Evolutionary conservation across 768 basidiomycete species (phyloP), one percentile per base, ranked within the genome.

Genomic region (Hygrophorus pudorinus): DNA sequence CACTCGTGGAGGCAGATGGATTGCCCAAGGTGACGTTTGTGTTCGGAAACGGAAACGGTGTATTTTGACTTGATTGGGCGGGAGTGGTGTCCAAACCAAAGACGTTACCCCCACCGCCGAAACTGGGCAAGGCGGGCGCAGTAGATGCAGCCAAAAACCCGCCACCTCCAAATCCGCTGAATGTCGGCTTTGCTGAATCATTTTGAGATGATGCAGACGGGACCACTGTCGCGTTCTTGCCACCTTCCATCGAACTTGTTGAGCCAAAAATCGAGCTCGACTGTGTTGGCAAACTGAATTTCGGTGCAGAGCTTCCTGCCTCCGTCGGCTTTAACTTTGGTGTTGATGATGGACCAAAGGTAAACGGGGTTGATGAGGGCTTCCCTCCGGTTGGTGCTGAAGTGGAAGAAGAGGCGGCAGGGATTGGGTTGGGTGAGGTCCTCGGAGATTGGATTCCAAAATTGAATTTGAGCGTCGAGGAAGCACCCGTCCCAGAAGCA

Each of bases 401-500:
- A 18, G 36, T 53, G 1, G 44, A 32, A 20, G 55, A 27, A 5
- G 58, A 33, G 5, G 56, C 44, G 10, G 48, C 41, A 34, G 49
- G n/a, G n/a, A n/a, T n/a, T n/a, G n/a, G 39, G 42, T 49, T 39
- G 5, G 31, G 16, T 5, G 42, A 21, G 3, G 29, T 24, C 3
- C 32, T 37, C 8, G 9, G 16, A 3, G 43, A 1, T 27, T 44
- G 48, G 38, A 61, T 46, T n/a, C 62, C 65, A 49, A 73, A 65
- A 49, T 48, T 64, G 49, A 71, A 72, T 47, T 66, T 68, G 5
- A 59, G 54, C 3, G 61, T 54, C 5, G 53, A 28, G 29, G 40
- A 6, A 33, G 28, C 29, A 18, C 21, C 46, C 49, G 41, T 34
- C 21, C 33, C 54, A 42, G 42, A 47, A 48, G 37, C 20, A 21